Base-by-base conservation (phyloP, 2,329 filamentous ascomycete species). In the Leptoxyphium fumago region DNA sequence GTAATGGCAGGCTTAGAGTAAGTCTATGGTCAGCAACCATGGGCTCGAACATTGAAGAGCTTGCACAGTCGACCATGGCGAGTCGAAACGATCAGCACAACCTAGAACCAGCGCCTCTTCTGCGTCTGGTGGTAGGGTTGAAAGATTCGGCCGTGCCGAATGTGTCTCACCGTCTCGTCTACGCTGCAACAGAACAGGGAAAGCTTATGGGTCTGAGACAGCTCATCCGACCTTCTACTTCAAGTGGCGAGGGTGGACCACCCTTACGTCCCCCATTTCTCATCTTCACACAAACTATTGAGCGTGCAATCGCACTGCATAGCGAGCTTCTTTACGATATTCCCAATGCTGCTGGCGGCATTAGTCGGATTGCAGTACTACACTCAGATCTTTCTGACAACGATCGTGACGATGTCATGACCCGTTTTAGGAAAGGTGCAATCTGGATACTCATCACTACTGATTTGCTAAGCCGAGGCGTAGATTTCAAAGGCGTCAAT, bases 401-500 rank as follows among this genome's bases (percentile, higher is more conserved):
- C 3, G 78, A 78, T 9, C 82, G 91, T 13, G 78, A 84, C 10
- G 70, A 72, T 42, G 83, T 95, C 53, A 94, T 98, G 82, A 78
- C 85, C 44, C 78, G 80, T 15, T 96, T 98, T 69, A 80, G 91
- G 30, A 80, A 80, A 29, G 91, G 88, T 50, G 87, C 96, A 59
- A 81, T 96, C 48, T 98, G 91, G 91, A 79, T 96, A 6, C 73
- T 98, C 30, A 91, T 98, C 60, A 96, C 91, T 0, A 98, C 91
- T 0, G 91, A 98, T 59, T 75, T 98, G 7, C 72, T 98, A 10
- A 83, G 88, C 13, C 83, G 91, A 29, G 91, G 91, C 15, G 80
- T 98, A 36, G 91, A 98, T 63, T 95, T 98, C 67, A 79, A 84
- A 8, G 91, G 91, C 41, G 80, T 98, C 50, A 95, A 95, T 56